Base-by-base conservation (phyloP, 2,329 filamentous ascomycete species). In the Diaporthe capsici region DNA sequence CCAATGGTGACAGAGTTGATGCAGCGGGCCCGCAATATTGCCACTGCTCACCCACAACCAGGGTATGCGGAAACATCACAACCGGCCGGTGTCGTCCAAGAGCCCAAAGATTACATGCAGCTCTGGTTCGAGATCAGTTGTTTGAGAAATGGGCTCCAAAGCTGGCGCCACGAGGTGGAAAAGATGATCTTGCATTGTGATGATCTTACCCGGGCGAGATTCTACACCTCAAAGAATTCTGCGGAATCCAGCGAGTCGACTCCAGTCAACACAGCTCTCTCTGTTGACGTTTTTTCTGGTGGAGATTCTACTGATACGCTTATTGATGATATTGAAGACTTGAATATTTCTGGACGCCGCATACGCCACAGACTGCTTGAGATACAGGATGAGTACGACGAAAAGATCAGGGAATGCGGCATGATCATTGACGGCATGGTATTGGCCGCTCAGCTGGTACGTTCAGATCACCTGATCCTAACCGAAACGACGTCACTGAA, bases 371-470 rank as follows among this genome's bases (percentile, higher is more conserved):
- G 63, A 31, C 42, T 68, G 37, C n/a, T 44, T 22, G 63, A 68
- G 22, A 31, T 68, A 49, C 9, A 44, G 10, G 63, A 2, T 1
- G 42, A 68, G 9, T 68, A 68, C 15, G 42, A 68, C 10, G 63
- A 68, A 4, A 68, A 68, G 63, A 68, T 68, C 0, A 25, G 63
- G 42, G 37, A 68, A 34, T 68, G 63, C 25, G 47, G 12, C 8
- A 68, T 31, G 28, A 34, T 68, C 1, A 68, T 68, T 68, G 63
- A 68, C 8, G 63, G 63, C 2, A 68, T 68, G 63, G 63, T 51
- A 31, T 20, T 68, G 37, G 63, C 63, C 17, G 42, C 63, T 10
- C 63, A 68, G 25, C 4, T 68, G 28, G 63, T 68, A 68, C 5
- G 63, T 68, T 7, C 2, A 7, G 13, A 20, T 15, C 5, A 34